Conservation (phyloP, 768 basidiomycete genomes). For the Brasilioporus rufonigricans region DNA sequence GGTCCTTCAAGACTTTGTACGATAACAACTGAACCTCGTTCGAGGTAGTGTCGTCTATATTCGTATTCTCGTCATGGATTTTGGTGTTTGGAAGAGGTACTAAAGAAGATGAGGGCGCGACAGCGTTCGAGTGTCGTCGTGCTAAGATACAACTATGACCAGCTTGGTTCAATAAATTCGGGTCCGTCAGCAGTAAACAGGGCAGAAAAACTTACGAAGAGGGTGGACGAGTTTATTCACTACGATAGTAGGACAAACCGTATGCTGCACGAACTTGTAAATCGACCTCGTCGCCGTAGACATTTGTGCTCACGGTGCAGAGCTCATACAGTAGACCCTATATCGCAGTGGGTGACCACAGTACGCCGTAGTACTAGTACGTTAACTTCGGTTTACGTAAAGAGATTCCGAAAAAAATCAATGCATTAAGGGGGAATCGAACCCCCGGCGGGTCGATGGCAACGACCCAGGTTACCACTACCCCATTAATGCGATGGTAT, state of each 20-base stretch:
- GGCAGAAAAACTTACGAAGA: constrained; percentile 15
- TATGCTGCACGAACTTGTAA: background rate
- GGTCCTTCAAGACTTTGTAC: constrained; percentile 39
- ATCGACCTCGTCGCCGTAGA: background rate
- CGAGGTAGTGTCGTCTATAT: background rate
- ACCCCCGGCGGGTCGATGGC: constrained; percentile 85
- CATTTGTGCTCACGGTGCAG: background rate
- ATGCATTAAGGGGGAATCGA: constrained; percentile 57
- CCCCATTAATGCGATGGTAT: constrained; percentile 51
- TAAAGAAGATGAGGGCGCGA: background rate
- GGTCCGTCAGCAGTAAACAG: background rate
- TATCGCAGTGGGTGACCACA: no score
- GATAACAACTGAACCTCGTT: background rate
- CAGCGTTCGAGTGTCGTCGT: constrained; percentile 7
- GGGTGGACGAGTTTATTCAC: background rate
- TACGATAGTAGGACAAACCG: background rate
- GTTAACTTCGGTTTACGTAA: no score
- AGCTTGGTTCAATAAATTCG: constrained; percentile 1
- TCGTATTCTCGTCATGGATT: background rate
- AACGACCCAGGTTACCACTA: constrained; percentile 69
- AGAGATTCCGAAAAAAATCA: no score
- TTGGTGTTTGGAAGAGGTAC: background rate
- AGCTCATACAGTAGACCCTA: no score
- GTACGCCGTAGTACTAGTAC: no score
- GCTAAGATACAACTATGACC: background rate